Evolutionary conservation across 2,329 filamentous ascomycete genomes (phyloP), one percentile per base, ranked within the genome.

Genomic region (Aspergillus sergii): DNA sequence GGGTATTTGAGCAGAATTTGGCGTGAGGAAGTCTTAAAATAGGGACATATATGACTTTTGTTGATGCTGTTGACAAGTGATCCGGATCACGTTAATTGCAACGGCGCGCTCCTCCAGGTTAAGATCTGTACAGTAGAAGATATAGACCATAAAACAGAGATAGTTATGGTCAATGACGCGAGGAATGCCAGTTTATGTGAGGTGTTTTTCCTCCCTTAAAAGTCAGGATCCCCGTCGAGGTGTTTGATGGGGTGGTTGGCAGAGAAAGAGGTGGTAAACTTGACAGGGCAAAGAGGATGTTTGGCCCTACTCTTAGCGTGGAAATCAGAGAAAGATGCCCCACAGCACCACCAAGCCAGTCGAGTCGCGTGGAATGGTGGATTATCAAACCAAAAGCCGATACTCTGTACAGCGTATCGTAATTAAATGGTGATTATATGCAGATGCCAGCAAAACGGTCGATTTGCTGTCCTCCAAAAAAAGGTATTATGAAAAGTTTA

Each of bases 291-390:
- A 62, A 75, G 75, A 71, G 66, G 72, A 76, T 79, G 75, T 79
- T 78, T 79, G 77, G 76, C 75, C 74, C 74, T 77, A 75, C 63
- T 71, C 68, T 72, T 79, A 78, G 77, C 77, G 77, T 73, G 75
- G 72, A 76, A 76, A 74, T 70, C 68, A 36, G 72, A 70, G 71
- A 69, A 36, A 67, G 71, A 69, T 70, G 75, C 76, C 76, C 77
- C 77, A 78, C 76, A 71, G 72, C 71, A 72, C 64, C 69, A 71
- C 32, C 34, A 36, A 55, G 56, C 65, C 60, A 60, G 58, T 64
- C 53, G 66, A 60, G 61, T 69, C 75, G 73, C 74, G 73, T 72
- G 68, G 66, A 70, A 68, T 69, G 64, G 64, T 46, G 57, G 67
- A 62, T 66, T 66, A 64, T 58, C 56, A 54, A 63, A 16, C 46